Evolutionary conservation across 2,329 filamentous ascomycete species (phyloP).

Genomic region (Xylariaceae sp.): DNA sequence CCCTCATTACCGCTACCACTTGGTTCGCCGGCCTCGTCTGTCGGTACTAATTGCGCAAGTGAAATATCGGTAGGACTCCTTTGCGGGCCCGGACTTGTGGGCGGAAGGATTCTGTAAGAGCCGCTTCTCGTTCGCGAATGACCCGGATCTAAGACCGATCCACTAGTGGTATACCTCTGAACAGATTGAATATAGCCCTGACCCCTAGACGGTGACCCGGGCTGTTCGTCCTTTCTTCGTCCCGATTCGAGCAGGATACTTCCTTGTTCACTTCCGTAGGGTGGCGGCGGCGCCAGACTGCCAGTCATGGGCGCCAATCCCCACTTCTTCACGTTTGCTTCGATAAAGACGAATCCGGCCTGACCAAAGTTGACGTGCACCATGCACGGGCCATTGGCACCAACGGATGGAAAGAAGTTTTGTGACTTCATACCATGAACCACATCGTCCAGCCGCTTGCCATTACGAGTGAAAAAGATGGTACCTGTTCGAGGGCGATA

Average conservation of each 20-base stretch:
- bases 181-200: slow-evolving; percentile 51
- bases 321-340: slow-evolving; percentile 99
- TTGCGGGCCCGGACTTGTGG: slow-evolving; percentile 85
- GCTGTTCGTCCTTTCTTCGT: slow-evolving; percentile 60
- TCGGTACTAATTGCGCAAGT: slow-evolving; percentile 77
- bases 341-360: slow-evolving; percentile 97
- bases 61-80: slow-evolving; percentile 96
- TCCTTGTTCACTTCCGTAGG: slow-evolving; percentile 95
- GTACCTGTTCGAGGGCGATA: slow-evolving; percentile 93
- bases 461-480: slow-evolving; percentile 97
- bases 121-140: slow-evolving; percentile 78
- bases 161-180: slow-evolving; percentile 43
- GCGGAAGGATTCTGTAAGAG: slow-evolving; percentile 73
- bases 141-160: slow-evolving; percentile 54
- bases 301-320: slow-evolving; percentile 94
- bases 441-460: slow-evolving; percentile 94
- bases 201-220: slow-evolving; percentile 44
- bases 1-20: slow-evolving; percentile 50
- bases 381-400: slow-evolving; percentile 88
- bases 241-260: slow-evolving; percentile 93
- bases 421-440: slow-evolving; percentile 90
- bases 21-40: slow-evolving; percentile 72
- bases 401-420: slow-evolving; percentile 98
- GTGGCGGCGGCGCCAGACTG: slow-evolving; percentile 90
- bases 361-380: slow-evolving; percentile 98